Evolutionary conservation across 768 basidiomycete species (phyloP).

Genomic region (Kwoniella bestiolae): DNA sequence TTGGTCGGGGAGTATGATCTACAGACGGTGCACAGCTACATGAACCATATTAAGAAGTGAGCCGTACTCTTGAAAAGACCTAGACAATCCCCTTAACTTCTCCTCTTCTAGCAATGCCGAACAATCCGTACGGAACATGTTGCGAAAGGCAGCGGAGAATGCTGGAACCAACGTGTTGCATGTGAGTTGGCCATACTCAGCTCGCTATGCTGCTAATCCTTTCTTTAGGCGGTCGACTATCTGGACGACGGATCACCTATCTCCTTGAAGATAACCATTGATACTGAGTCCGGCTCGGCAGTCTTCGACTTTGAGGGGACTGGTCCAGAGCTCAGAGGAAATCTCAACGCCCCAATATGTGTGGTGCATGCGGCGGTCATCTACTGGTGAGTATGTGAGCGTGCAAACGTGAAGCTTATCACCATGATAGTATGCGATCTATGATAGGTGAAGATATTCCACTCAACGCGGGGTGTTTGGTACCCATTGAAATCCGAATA

Average conservation of each 20-base stretch:
- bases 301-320: constrained; percentile 74
- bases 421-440: constrained; percentile 22
- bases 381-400: constrained; percentile 32
- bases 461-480: constrained; percentile 47
- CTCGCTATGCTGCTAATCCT: constrained; percentile 48
- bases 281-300: constrained; percentile 75
- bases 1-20: constrained; percentile 83
- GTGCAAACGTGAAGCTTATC: neutral
- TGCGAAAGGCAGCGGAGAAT: constrained; percentile 56
- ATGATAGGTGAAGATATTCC: constrained; percentile 49
- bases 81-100: neutral
- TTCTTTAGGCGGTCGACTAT: constrained; percentile 70
- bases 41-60: constrained; percentile 72
- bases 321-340: constrained; percentile 27
- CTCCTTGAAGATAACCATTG: constrained; percentile 72
- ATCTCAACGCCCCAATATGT: constrained; percentile 50
- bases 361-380: constrained; percentile 50
- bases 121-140: constrained; percentile 77
- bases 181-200: constrained; percentile 61
- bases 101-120: constrained; percentile 59
- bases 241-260: constrained; percentile 57
- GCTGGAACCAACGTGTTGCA: constrained; percentile 34
- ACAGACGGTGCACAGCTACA: constrained; percentile 86
- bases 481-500: constrained; percentile 67
- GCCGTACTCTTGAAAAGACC: neutral